Evolutionary conservation across 116 monocot species (phyloP), one percentile per base, ranked within the genome.

Genomic region (Cymodocea nodosa): DNA sequence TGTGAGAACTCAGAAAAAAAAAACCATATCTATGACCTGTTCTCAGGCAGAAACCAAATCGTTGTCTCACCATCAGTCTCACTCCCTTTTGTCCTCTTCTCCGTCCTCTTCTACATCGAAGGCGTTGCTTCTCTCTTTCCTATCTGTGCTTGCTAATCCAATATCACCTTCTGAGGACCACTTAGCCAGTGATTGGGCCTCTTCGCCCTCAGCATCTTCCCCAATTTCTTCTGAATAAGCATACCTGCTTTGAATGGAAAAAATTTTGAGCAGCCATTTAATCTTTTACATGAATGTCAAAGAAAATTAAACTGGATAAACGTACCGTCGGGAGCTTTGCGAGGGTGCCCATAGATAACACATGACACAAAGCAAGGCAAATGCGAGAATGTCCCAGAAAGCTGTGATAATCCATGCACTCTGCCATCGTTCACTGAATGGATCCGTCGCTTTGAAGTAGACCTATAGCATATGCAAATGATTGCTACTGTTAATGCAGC

Each of bases 341-440:
- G 94, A 94, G 55, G 94, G 94, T 40, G 78, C 79, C 94, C 94
- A 94, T 14, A 94, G 82, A 60, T 77, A 94, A 65, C 86, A 86
- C 49, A 94, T 78, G 4, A 94, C 89, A 71, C 78, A 78, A 10
- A 89, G 84, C 62, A 94, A 71, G 6, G 69, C 69, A 60, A 86
- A 87, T 59, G 89, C 70, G 20, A 89, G 76, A 65, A 87, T 74
- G 68, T 94, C 80, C 94, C 94, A 94, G 52, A 94, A 94, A 35
- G 84, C 89, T 51, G 86, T 89, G 68, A 94, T 84, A 57, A 94
- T 84, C 94, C 94, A 94, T 48, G 94, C 89, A 60, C 82, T 94
- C 75, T 89, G 89, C 94, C 94, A 94, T 56, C 84, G 68, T 64
- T 94, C 89, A 57, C 87, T 89, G 75, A 84, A 87, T 24, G 86